phyloP scores from a whole-genome alignment of 2,329 filamentous ascomycete species.

The Tolypocladium capitatum region DNA sequence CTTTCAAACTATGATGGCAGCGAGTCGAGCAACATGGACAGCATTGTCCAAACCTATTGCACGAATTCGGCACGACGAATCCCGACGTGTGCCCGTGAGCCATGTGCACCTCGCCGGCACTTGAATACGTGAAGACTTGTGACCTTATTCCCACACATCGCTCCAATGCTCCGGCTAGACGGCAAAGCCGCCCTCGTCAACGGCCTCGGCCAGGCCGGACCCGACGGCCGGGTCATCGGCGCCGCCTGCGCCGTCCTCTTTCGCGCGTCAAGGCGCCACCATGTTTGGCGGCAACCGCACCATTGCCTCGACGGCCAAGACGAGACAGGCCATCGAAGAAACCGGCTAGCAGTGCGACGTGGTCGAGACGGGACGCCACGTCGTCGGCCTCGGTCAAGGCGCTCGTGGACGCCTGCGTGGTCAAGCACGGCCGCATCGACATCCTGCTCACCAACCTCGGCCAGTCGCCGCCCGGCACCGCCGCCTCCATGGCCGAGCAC shows the following conservation, averaged over 20 bases:
- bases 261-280: too few relatives aligned
- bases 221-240: constrained; percentile 34
- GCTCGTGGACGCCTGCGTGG: constrained; percentile 38
- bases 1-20: constrained; percentile 15
- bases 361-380: too few relatives aligned
- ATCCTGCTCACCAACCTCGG: constrained; percentile 50
- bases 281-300: too few relatives aligned
- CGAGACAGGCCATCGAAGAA: too few relatives aligned
- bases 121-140: not conserved
- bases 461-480: constrained; percentile 36
- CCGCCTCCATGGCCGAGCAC: constrained; percentile 34
- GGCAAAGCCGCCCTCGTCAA: constrained; percentile 30
- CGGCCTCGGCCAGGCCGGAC: too few relatives aligned
- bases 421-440: constrained; percentile 41
- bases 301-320: too few relatives aligned
- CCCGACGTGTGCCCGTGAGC: not conserved
- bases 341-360: too few relatives aligned
- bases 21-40: constrained; percentile 16
- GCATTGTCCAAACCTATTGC: constrained; percentile 20
- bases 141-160: too few relatives aligned
- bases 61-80: constrained; percentile 9
- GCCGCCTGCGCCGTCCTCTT: constrained; percentile 32
- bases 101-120: not conserved
- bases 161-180: constrained; percentile 24
- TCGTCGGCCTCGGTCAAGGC: too few relatives aligned